phyloP scores from a whole-genome alignment of 139 green algal genomes.

The Asterochloris erici region DNA sequence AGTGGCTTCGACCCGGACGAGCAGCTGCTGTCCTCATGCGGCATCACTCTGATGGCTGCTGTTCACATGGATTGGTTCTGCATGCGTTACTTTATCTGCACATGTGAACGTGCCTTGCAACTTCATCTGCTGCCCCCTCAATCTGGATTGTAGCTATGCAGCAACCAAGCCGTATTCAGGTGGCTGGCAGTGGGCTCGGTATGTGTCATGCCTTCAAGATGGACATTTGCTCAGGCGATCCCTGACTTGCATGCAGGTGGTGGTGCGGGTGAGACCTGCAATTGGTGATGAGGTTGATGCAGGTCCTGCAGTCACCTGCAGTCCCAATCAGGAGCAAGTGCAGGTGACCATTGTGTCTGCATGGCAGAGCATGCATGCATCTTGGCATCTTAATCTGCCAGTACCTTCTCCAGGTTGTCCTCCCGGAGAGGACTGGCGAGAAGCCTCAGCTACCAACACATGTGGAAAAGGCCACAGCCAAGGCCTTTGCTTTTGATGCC shows the following conservation, averaged over 20 bases:
- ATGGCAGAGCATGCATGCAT: neutral
- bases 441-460: conserved; percentile 15
- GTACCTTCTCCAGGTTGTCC: conserved; percentile 21
- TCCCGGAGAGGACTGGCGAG: conserved; percentile 14
- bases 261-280: conserved; percentile 55
- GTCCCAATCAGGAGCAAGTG: conserved; percentile 31
- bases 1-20: too few species aligned
- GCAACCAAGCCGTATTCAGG: too few species aligned
- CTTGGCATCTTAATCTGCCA: neutral
- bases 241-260: conserved; percentile 36
- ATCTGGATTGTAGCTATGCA: too few species aligned
- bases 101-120: too few species aligned
- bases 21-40: too few species aligned
- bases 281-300: conserved; percentile 39
- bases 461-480: conserved; percentile 20
- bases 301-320: conserved; percentile 51
- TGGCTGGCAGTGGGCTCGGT: too few species aligned
- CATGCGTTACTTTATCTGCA: too few species aligned
- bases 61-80: too few species aligned
- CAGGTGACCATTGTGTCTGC: conserved; percentile 29
- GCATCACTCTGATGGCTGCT: too few species aligned
- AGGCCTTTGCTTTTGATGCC: conserved; percentile 50
- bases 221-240: too few species aligned
- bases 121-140: too few species aligned
- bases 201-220: too few species aligned